Evolutionary conservation across 805 yeast species (phyloP).

Genomic region (Millerago galiae): DNA sequence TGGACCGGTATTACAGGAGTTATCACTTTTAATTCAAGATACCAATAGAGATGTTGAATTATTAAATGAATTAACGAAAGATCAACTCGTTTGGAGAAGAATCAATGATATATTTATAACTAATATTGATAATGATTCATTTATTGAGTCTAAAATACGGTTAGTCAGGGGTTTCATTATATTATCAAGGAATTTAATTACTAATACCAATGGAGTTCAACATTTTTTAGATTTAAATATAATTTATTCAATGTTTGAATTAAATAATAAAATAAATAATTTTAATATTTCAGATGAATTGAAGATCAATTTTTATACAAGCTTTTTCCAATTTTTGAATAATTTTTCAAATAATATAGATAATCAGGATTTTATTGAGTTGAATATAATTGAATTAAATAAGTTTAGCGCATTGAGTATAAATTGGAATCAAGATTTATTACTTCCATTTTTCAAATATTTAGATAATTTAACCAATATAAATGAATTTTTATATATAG

Average conservation of each 20-base stretch:
- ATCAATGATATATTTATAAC: not conserved
- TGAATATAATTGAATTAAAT: conserved; percentile 8
- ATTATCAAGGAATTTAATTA: conserved; percentile 42
- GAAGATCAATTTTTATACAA: not conserved
- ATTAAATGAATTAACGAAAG: not conserved
- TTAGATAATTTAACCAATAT: conserved; percentile 11
- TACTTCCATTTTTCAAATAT: conserved; percentile 10
- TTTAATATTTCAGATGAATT: not conserved
- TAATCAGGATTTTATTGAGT: conserved; percentile 6
- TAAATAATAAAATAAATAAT: not conserved
- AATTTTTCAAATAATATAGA: conserved; percentile 11
- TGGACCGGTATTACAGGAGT: not conserved
- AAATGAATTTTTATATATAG: conserved; percentile 13
- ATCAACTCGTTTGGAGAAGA: not conserved
- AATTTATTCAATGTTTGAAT: conserved; percentile 1
- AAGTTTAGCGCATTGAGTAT: conserved; percentile 1
- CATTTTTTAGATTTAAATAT: conserved; percentile 8
- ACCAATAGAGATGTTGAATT: not conserved
- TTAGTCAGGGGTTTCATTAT: conserved; percentile 40
- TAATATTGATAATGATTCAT: not conserved
- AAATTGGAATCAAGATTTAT: conserved; percentile 4
- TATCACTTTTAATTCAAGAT: not conserved
- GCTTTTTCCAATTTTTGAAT: conserved; percentile 14
- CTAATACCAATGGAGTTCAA: conserved; percentile 27
- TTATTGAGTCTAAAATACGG: conserved; percentile 23